Base-by-base conservation (phyloP, 208 protist species). In the Trypanosoma melophagium region DNA sequence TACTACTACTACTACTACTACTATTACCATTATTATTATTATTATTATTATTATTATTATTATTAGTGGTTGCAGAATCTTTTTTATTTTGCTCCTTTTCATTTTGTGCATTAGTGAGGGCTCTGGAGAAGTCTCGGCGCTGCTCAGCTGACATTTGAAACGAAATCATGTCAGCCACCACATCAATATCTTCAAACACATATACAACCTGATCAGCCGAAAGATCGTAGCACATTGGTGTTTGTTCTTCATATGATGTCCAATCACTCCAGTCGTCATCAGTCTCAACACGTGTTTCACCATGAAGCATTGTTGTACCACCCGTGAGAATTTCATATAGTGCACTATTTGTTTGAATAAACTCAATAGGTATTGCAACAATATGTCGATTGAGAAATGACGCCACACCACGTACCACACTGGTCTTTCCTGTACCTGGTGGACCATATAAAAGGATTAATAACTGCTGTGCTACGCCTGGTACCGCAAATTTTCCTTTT, bases 361-460 rank as follows among this genome's bases (percentile, higher is more conserved):
- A 74, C 35, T 73, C 60, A 61, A 97, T 84, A 12, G 84, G 81
- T 4, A 97, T 60, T 9, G 78, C 66, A 19, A 96, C 79, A 38
- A 97, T 75, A 60, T 93, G 65, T 10, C 94, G 87, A 31, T 64
- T 53, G 44, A 94, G 73, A 59, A 89, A 67, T 7, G 60, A 56
- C n/a, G 94, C 94, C 19, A 97, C 79, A 7, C 86, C 84, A 60
- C 93, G 93, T 21, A 96, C 83, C 45, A 95, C 74, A 31, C 84
- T 90, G 14, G 95, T 98, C 76, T 98, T 98, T 24, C 89, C 96
- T 8, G 96, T 98, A 0, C 97, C 97, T 12, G 96, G 94, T 21
- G 93, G 81, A 7, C 96, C 95, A 80, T 97, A 65, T 17, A 98
- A 66, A 17, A 97, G 85, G 31, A 96, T 75, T 31, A 79, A 81